phyloP scores from a whole-genome alignment of 345 rosid genomes.

The Eucalyptus pauciflora region DNA sequence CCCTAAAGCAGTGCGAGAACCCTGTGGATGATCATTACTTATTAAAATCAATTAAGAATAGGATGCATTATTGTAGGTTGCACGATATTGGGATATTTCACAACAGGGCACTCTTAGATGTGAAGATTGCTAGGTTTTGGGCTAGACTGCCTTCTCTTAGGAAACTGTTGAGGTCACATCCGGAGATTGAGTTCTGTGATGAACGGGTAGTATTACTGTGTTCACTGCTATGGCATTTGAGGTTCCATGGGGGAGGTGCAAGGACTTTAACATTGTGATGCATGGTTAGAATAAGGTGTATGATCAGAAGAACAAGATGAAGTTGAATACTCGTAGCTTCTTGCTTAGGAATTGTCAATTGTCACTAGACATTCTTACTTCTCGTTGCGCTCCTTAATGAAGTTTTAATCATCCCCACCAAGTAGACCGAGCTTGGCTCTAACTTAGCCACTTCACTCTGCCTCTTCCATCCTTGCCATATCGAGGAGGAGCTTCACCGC shows the following conservation, averaged over 20 bases:
- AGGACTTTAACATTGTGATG: neutral
- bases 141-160: neutral
- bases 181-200: neutral
- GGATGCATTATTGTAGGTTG: neutral
- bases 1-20: neutral
- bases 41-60: neutral
- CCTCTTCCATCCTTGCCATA: neutral
- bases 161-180: neutral
- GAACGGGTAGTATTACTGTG: neutral
- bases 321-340: neutral
- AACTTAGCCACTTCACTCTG: neutral
- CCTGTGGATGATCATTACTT: neutral
- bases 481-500: neutral
- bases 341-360: neutral
- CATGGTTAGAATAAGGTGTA: neutral
- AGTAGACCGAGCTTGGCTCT: slow-evolving; percentile 34
- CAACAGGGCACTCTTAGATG: neutral
- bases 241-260: neutral
- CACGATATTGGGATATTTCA: neutral
- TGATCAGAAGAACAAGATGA: neutral
- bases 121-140: neutral
- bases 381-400: slow-evolving; percentile 21
- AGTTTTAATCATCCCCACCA: slow-evolving; percentile 28
- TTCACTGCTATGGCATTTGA: neutral
- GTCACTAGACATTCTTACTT: neutral